These are phyloP conservation scores for Conticribra weissflogii DNA, from an alignment of 108 stramenopile genomes.

Conservation along the genomic window DNA sequence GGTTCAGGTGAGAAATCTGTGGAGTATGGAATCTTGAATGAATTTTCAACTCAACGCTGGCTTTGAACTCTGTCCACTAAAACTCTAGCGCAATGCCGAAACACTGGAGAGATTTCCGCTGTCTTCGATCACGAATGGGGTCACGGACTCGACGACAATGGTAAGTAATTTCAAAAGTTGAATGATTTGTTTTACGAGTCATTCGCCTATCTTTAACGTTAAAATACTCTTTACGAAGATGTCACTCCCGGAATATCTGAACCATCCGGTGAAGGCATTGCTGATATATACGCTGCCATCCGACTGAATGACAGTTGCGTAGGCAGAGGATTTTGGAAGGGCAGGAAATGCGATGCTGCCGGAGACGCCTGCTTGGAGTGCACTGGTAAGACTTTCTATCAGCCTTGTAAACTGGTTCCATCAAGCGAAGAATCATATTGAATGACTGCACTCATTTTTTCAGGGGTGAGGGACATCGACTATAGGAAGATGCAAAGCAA, in stretches of 20 bases:
- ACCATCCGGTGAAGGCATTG: slow-evolving; percentile 34
- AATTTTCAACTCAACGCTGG: no score
- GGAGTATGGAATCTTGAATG: no score
- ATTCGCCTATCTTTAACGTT: no score
- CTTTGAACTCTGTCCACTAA: no score
- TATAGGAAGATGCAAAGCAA: slow-evolving; percentile 1
- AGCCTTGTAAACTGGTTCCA: no score
- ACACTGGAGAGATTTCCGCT: slow-evolving; percentile 16
- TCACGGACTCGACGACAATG: slow-evolving; percentile 21
- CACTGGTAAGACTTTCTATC: not conserved
- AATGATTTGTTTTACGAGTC: no score
- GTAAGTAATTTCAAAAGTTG: no score
- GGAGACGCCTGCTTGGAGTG: not conserved
- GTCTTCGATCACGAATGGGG: slow-evolving; percentile 25
- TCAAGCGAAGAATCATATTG: no score
- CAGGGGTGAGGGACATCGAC: slow-evolving; percentile 26
- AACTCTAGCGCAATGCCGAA: slow-evolving; percentile 2
- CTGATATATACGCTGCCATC: slow-evolving; percentile 29
- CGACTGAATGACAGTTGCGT: slow-evolving; percentile 25
- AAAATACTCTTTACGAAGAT: no score
- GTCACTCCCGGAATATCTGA: slow-evolving; percentile 1
- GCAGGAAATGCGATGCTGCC: not conserved
- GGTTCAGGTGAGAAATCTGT: slow-evolving; percentile 14
- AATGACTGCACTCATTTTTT: no score
- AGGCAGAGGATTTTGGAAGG: slow-evolving; percentile 20